Percentiles rank a stretch among this genome's conserved stretches.
Conservation (phyloP, 2,329 filamentous ascomycete genomes). For the Ophiocordyceps sinensis region DNA sequence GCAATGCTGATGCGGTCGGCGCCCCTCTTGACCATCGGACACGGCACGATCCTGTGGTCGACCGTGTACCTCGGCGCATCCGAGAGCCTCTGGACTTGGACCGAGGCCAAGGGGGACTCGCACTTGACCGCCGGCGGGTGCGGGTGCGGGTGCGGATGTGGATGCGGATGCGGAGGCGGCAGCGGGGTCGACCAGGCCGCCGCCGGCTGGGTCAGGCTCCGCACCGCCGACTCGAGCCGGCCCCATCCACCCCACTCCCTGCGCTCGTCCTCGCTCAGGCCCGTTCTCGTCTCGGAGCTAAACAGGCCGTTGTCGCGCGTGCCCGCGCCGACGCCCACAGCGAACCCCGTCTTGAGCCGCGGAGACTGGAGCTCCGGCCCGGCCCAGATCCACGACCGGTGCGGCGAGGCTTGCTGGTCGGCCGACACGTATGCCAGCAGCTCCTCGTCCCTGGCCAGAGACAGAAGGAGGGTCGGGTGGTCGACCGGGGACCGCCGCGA, state of each 20-base stretch:
- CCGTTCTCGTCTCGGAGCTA: conserved; percentile 32
- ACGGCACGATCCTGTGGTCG: conserved; percentile 12
- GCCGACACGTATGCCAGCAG: conserved; percentile 74
- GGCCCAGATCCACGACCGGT: conserved; percentile 74
- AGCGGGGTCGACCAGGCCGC: conserved; percentile 15
- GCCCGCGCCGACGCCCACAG: conserved; percentile 5
- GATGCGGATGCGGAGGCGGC: conserved; percentile 14
- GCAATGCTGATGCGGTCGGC: conserved; percentile 18
- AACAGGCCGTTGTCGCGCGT: conserved; percentile 22
- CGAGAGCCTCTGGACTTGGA: conserved; percentile 13
- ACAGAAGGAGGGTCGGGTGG: conserved; percentile 16
- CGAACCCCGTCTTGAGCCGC: conserved; percentile 6
- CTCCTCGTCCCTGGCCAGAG: conserved; percentile 57
- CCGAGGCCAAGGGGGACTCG: conserved; percentile 14
- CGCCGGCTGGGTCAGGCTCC: conserved; percentile 15
- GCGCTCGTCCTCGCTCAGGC: conserved; percentile 40
- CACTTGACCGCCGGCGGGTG: conserved; percentile 20
- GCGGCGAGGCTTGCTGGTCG: conserved; percentile 68
- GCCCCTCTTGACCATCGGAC: conserved; percentile 12
- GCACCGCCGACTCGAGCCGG: conserved; percentile 41
- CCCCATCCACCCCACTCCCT: conserved; percentile 73
- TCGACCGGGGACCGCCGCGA: conserved; percentile 17
- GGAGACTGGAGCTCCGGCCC: conserved; percentile 35
- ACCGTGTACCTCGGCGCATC: conserved; percentile 16
- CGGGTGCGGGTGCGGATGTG: conserved; percentile 14